These are phyloP conservation scores for Trametes cinnabarina DNA, from an alignment of 768 basidiomycete genomes.

Conservation along the genomic window DNA sequence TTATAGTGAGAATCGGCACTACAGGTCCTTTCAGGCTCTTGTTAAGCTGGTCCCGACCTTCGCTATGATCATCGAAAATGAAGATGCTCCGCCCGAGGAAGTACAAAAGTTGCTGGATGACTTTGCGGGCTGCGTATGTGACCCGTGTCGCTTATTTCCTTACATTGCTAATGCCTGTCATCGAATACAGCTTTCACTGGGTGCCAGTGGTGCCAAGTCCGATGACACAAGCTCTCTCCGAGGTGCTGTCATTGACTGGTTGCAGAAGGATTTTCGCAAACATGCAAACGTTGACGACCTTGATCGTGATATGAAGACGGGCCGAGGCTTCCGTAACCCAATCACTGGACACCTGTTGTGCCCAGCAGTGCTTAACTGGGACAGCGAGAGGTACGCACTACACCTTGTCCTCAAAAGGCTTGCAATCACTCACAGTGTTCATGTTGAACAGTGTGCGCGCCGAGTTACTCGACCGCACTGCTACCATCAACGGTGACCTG, in stretches of 20 bases:
- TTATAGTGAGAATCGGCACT: not conserved
- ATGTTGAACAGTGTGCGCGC: not conserved
- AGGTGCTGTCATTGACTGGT: not conserved
- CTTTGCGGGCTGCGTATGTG: not conserved
- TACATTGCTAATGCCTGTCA: not conserved
- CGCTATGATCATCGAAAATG: not conserved
- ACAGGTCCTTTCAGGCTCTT: not conserved
- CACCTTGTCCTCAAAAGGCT: not conserved
- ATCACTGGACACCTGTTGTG: not conserved
- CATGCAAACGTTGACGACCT: not conserved
- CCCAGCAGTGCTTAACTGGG: not conserved
- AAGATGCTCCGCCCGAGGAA: not conserved
- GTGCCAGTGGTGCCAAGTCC: not conserved
- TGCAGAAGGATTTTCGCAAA: not conserved
- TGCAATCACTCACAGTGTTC: not conserved
- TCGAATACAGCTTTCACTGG: not conserved
- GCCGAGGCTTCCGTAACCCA: not conserved
- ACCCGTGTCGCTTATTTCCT: not conserved
- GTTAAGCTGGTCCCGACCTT: not conserved
- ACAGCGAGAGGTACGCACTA: not conserved
- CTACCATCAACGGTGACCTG: not conserved
- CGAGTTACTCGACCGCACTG: not conserved
- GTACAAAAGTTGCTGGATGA: not conserved
- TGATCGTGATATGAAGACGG: not conserved
- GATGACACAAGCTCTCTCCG: not conserved